Evolutionary conservation across 2,329 filamentous ascomycete genomes (phyloP).

Genomic region (Chaetomium sp.): DNA sequence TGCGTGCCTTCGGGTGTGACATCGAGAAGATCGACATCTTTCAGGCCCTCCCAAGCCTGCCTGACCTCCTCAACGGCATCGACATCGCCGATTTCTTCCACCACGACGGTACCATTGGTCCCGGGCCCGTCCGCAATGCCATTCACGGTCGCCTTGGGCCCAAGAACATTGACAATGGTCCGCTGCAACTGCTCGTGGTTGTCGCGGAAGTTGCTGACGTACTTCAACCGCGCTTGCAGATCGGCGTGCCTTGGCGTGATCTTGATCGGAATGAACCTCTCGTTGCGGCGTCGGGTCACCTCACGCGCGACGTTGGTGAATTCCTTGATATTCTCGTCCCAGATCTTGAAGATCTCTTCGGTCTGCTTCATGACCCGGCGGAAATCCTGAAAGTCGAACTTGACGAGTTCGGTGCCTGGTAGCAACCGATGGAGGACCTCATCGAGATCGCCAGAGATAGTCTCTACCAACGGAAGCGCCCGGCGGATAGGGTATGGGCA

Average conservation of each 20-base stretch:
- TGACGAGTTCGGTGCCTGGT: conserved; percentile 80
- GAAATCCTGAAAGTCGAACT: conserved; percentile 89
- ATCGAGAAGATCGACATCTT: conserved; percentile 91
- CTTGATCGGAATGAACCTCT: conserved; percentile 99
- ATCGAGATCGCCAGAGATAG: conserved; percentile 90
- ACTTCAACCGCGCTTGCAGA: conserved; percentile 84
- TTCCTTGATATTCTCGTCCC: conserved; percentile 95
- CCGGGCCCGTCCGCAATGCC: conserved; percentile 44
- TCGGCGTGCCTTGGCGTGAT: conserved; percentile 81
- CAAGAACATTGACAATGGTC: conserved; percentile 95
- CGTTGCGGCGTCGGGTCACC: conserved; percentile 84
- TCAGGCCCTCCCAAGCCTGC: conserved; percentile 87
- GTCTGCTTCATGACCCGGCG: conserved; percentile 75
- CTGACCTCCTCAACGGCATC: conserved; percentile 95
- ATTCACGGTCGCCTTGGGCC: conserved; percentile 58
- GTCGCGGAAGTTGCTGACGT: conserved; percentile 88
- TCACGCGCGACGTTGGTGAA: conserved; percentile 97
- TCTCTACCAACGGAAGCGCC: conserved; percentile 89
- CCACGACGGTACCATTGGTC: conserved; percentile 59
- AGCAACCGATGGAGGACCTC: conserved; percentile 78
- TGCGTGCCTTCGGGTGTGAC: conserved; percentile 85
- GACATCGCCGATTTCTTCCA: conserved; percentile 94
- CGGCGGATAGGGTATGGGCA: conserved; percentile 91
- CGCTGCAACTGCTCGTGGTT: conserved; percentile 97
- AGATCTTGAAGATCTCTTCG: conserved; percentile 79